Conservation (phyloP, 2,329 filamentous ascomycete species). For the Pseudogymnoascus sp. region DNA sequence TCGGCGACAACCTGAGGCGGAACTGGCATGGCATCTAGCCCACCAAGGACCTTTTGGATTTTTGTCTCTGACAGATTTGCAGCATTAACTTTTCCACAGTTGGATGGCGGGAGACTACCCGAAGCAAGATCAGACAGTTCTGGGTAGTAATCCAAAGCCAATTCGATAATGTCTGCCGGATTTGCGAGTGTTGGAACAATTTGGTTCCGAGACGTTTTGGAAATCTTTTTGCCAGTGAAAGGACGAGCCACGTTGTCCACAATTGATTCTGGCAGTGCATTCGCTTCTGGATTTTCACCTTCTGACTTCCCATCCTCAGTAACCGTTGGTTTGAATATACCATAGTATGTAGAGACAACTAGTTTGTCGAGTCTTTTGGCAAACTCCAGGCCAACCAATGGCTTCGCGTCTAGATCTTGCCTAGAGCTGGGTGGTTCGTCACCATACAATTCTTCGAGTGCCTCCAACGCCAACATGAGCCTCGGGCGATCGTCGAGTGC, state of each 20-base stretch:
- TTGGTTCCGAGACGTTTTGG: not conserved
- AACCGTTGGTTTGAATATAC: not conserved
- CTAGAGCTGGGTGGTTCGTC: not conserved
- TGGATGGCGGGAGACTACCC: not conserved
- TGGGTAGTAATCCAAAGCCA: not conserved
- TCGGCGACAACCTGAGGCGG: not conserved
- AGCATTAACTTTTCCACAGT: not conserved
- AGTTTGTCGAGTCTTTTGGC: not conserved
- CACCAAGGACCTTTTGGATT: slow-evolving; percentile 1
- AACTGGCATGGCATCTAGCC: not conserved
- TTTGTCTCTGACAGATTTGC: not conserved
- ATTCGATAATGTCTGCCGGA: not conserved
- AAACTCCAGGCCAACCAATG: not conserved
- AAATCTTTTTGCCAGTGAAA: not conserved
- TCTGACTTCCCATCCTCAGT: not conserved
- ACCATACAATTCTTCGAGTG: not conserved
- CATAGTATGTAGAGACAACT: not conserved
- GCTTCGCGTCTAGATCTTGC: not conserved
- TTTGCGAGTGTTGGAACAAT: not conserved
- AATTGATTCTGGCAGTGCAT: not conserved
- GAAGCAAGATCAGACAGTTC: not conserved
- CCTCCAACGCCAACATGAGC: not conserved
- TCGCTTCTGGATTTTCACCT: not conserved
- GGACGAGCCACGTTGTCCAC: not conserved
- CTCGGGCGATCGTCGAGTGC: not conserved